Evolutionary conservation across 2,329 filamentous ascomycete species (phyloP), one percentile per base, ranked within the genome.

Genomic region (Fusarium sp.): DNA sequence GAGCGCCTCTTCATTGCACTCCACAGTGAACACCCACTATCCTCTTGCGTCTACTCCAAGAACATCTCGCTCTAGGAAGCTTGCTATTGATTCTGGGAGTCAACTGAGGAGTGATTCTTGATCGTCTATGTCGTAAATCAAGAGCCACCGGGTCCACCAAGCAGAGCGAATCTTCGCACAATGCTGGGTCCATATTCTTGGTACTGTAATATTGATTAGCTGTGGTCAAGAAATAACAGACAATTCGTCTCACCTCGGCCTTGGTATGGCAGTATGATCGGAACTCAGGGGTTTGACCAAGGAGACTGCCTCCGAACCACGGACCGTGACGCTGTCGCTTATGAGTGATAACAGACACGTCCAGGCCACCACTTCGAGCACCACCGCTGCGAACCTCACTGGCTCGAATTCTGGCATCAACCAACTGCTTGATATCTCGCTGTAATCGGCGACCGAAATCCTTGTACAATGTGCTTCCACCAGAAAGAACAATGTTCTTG

Each of bases 401-500:
- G 22, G 94, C 94, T 77, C 93, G 91, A 80, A 99, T 98, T 76
- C 96, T 90, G 22, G 92, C 94, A 80, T 99, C 96, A 45, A 98
- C 96, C 65, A 99, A 85, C 80, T 98, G 94, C 84, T 96, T 94
- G 80, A 99, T 99, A 80, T 99, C 97, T 80, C 96, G 91, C 85
- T 99, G 97, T 86, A 99, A 87, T 80, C 96, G 91, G 75, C 96
- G 91, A 31, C 96, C 96, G 83, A 99, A 99, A 84, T 99, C 95
- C 84, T 98, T 98, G 89, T 98, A 99, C 70, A 99, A 86, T 27
- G 96, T 99, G 76, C 95, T 98, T 77, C 96, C 96, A 80, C 96
- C 96, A 7, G 95, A 98, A 41, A 99, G 88, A 39, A 99, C 96
- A 84, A 99, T 99, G 85, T 99, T 99, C 90, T 99, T 99, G 90